Evolutionary conservation across 805 yeast genomes (phyloP).

Genomic region (Naumovozyma castellii): DNA sequence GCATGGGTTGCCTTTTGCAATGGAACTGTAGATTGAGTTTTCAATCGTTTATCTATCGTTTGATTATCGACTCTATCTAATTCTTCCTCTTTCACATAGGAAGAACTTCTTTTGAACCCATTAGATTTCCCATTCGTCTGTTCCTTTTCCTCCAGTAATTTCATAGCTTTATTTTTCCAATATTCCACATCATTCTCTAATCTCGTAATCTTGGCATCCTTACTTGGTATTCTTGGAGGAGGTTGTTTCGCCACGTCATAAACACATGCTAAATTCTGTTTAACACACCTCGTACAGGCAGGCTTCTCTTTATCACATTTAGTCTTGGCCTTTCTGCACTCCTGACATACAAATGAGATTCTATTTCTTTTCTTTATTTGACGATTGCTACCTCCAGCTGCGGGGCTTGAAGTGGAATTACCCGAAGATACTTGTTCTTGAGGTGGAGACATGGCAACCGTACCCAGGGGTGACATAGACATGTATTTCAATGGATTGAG

Average conservation of each 20-base stretch:
- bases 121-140: background rate
- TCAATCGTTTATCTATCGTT: background rate
- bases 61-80: too few relatives aligned
- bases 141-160: constrained; percentile 4
- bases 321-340: constrained; percentile 28
- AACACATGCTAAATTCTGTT: constrained; percentile 20
- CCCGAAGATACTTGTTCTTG: background rate
- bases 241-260: constrained; percentile 27
- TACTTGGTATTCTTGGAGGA: constrained; percentile 29
- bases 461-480: background rate
- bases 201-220: constrained; percentile 28
- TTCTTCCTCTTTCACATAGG: background rate
- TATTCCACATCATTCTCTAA: constrained; percentile 25
- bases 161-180: constrained; percentile 25
- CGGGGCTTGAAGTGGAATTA: background rate
- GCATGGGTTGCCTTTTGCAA: background rate
- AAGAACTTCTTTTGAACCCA: background rate
- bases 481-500: too few relatives aligned
- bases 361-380: constrained; percentile 21
- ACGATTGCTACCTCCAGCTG: background rate
- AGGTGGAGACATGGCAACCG: background rate
- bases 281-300: constrained; percentile 24
- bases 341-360: constrained; percentile 28
- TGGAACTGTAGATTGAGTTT: background rate
- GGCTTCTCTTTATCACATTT: constrained; percentile 30